Evolutionary conservation across 202 grass and related monocot species (phyloP), one percentile per base, ranked within the genome.

Genomic region (Tripidium arundinaceum): DNA sequence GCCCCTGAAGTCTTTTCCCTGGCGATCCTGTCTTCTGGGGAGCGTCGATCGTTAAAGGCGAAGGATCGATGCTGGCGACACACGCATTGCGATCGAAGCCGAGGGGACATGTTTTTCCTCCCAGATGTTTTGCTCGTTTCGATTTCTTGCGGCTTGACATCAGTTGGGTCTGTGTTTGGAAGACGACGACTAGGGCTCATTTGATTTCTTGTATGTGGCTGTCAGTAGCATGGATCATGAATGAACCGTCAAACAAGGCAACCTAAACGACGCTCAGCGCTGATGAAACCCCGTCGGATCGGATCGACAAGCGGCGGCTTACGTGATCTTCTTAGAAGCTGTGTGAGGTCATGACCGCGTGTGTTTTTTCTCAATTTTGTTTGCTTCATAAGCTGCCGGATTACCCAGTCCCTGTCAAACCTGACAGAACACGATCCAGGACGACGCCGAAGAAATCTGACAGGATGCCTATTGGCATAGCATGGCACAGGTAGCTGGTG

Each of bases 31-130:
- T 76, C 81, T 84, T 80, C 46, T 7, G 34, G 86, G 77, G 70
- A 81, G 82, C 86, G 79, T 69, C 6, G 65, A 26, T 69, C 70
- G 1, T 4, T 34, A 87, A 87, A 77, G 41, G 72, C 49, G 41
- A 18, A 62, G 4, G 10, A 34, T 21, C 7, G 50, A 55, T 34
- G 73, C 61, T 70, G 52, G 62, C 29, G 43, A 52, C 60, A 74
- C 46, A 19, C 47, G 16, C 16, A 50, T 39, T n/a, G 26, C 74
- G 10, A 71, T n/a, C 0, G 38, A 39, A 31, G 66, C 72, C 13
- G 47, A 49, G 15, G 45, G 45, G 45, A 49, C 16, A 19, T 49
- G 21, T 33, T 61, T 43, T 43, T 28, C 33, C 47, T 27, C 24
- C 24, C 28, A 21, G 49, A 42, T 80, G 19, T 34, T 64, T 7